phyloP scores from a whole-genome alignment of 257 asterid species.

The Nicotiana undulata region DNA sequence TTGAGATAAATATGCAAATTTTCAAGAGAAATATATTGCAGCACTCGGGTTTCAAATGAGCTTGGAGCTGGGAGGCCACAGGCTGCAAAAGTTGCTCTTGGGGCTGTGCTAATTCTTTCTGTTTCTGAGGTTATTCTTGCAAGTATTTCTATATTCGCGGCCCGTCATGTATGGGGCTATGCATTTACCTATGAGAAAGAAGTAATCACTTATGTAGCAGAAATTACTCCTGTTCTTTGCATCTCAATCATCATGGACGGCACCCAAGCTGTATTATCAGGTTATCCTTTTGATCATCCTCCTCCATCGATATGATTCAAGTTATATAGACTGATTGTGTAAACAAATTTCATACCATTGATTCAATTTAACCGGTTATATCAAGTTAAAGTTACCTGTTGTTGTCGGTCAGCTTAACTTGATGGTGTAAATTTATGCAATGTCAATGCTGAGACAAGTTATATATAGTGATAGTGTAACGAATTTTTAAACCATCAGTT shows the following conservation, averaged over 20 bases:
- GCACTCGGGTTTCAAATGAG: constrained; percentile 67
- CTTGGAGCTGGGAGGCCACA: constrained; percentile 70
- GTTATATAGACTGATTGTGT: no score
- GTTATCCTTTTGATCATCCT: neutral
- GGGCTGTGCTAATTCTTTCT: constrained; percentile 33
- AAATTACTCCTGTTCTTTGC: constrained; percentile 61
- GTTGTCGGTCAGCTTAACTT: no score
- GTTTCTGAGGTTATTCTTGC: constrained; percentile 41
- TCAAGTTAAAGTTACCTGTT: no score
- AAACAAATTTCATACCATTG: no score
- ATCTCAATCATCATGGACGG: constrained; percentile 51
- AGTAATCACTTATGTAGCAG: constrained; percentile 41
- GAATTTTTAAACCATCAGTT: no score
- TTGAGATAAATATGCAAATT: neutral
- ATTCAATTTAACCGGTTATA: no score
- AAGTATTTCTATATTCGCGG: constrained; percentile 24
- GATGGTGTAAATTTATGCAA: no score
- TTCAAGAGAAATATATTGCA: neutral
- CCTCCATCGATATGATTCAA: neutral
- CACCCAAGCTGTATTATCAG: constrained; percentile 52
- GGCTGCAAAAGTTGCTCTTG: constrained; percentile 40
- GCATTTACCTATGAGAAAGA: constrained; percentile 49
- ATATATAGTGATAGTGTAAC: no score
- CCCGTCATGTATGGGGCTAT: constrained; percentile 44
- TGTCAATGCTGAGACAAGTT: no score